Evolutionary conservation across 345 rosid genomes (phyloP), one percentile per base, ranked within the genome.

Genomic region (Mallotus nudiflorus): DNA sequence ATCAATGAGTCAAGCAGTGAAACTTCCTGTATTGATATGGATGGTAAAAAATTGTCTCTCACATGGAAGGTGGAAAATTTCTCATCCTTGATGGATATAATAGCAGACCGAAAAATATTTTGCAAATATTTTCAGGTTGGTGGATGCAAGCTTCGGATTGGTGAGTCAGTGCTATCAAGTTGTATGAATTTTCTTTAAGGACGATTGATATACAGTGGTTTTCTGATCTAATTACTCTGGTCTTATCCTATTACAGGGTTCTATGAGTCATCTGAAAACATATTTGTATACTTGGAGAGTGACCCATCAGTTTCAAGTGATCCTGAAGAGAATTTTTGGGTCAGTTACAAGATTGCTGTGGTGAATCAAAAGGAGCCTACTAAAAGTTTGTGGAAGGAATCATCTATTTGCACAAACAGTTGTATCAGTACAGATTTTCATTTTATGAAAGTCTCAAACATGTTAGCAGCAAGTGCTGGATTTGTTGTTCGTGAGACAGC

Each of bases 111-210:
- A n/a, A 12, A 27, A 37, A 37, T 62, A 22, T 71, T 62, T 27
- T 62, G 74, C 66, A 51, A 62, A 6, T 62, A 37, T 42, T 71
- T 71, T 62, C 68, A 71, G 13, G 39, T 42, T 50, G 75, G 75
- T 71, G 75, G 68, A 53, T 71, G 75, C 19, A 20, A 62, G 40
- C 75, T 71, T 42, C 75, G 62, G n/a, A 62, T 71, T 24, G 75
- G 75, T 71, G 67, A 53, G 75, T 71, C 3, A 18, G 3, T 48
- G 9, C 7, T 2, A 1, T 39, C 44, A 60, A 64, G 28, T 48
- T 46, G n/a, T 8, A 1, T 3, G 24, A 1, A n/a, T n/a, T 48
- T 48, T 48, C 28, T 8, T 46, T 28, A 9, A 22, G 45, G 46
- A 45, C 13, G 22, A 45, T 15, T 24, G 44, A 8, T 63, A 1